Base-by-base conservation (phyloP, 1,139 yeast species). In the Magnusiomyces paraingens region DNA sequence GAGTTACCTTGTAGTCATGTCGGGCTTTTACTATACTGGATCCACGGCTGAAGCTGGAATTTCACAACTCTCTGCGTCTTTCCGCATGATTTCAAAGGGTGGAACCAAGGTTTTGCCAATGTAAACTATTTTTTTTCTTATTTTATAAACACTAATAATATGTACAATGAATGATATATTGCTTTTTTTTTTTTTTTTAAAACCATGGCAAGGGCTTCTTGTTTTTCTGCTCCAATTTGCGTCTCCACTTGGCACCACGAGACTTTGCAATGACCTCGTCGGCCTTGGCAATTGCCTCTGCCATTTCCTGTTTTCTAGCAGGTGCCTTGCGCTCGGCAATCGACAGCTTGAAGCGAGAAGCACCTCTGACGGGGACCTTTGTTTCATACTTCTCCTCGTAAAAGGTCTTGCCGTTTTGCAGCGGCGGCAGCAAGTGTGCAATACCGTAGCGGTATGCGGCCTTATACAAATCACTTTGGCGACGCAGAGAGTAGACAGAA, bases 391-490 rank as follows among this genome's bases (percentile, higher is more conserved):
- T 89, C 59, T 88, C 95, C 63, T 82, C 84, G 70, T 79, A 88
- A 80, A 90, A 88, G 69, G 77, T 78, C 75, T 84, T 85, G 63
- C 72, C 72, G 62, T 80, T 79, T 52, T 82, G 82, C 57, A 86
- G 70, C 38, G 84, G 81, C 18, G 98, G 99, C 66, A 93, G 75
- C 58, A 89, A 74, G 57, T 86, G 91, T 38, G 82, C 78, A 14
- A 93, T 75, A 32, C 98, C 98, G 64, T 80, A 86, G 63, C 85
- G 80, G 66, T 81, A 77, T 4, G 98, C 97, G 65, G 86, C 72
- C 71, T 91, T 91, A 76, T 78, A 90, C 54, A 93, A 73, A 62
- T 85, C 96, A 21, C 94, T 83, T 65, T 90, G 93, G 64, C 94
- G 81, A 71, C 97, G 82, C 64, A 84, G 74, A 12, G 96, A 87